Evolutionary conservation across 2,329 filamentous ascomycete genomes (phyloP).

Genomic region (Sclerotinia nivalis): DNA sequence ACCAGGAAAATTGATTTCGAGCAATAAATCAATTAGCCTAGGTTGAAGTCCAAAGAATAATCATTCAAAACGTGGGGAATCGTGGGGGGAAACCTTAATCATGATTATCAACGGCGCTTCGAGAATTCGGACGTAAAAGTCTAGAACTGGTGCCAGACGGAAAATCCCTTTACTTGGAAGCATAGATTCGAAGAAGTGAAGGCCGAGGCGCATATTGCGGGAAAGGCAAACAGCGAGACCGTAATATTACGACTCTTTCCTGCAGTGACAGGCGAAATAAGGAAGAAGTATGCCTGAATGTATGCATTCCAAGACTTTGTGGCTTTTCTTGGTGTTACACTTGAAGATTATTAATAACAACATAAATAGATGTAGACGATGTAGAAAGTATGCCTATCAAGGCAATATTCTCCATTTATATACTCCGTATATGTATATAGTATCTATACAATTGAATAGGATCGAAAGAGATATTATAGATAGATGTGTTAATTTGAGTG

Average conservation of each 20-base stretch:
- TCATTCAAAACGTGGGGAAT: slow-evolving; percentile 13
- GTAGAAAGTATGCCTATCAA: not conserved
- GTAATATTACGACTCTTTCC: not conserved
- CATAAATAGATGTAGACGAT: not conserved
- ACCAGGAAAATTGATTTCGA: not conserved
- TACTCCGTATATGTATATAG: too few relatives aligned
- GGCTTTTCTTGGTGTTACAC: not conserved
- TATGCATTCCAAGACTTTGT: slow-evolving; percentile 1
- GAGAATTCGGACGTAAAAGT: not conserved
- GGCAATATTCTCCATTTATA: not conserved
- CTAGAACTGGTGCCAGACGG: not conserved
- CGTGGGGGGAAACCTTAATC: not conserved
- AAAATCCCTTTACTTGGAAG: not conserved
- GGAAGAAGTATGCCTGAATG: not conserved
- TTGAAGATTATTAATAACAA: not conserved
- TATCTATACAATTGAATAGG: not conserved
- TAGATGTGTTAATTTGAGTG: not conserved
- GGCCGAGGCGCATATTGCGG: slow-evolving; percentile 11
- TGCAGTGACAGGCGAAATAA: not conserved
- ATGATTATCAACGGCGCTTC: not conserved
- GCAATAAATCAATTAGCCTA: too few relatives aligned
- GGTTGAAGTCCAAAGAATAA: not conserved
- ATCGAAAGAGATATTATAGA: not conserved
- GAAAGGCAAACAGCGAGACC: slow-evolving; percentile 1
- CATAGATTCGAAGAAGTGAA: not conserved